Evolutionary conservation across 2,329 filamentous ascomycete genomes (phyloP).

Genomic region (Stachybotrys elegans): DNA sequence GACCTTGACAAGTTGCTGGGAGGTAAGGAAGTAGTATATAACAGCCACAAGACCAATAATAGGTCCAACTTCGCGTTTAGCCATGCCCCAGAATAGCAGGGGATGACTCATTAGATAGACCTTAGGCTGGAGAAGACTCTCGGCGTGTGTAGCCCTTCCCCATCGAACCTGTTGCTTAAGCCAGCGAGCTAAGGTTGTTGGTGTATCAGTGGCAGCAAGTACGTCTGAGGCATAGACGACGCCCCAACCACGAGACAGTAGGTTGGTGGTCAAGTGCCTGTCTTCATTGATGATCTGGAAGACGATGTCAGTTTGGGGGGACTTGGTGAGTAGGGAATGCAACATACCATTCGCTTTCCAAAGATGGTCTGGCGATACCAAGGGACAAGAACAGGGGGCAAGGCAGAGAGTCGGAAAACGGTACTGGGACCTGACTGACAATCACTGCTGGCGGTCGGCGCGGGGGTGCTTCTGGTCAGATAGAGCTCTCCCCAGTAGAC

Average conservation of each 20-base stretch:
- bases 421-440: conserved; percentile 20
- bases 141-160: conserved; percentile 18
- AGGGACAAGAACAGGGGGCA: conserved; percentile 16
- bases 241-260: conserved; percentile 19
- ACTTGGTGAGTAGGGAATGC: not conserved
- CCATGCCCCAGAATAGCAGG: conserved; percentile 17
- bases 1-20: conserved; percentile 11
- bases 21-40: conserved; percentile 16
- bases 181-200: conserved; percentile 17
- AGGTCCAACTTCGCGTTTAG: conserved; percentile 16
- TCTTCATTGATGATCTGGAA: conserved; percentile 19
- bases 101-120: conserved; percentile 18
- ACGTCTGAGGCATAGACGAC: conserved; percentile 21
- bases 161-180: conserved; percentile 19
- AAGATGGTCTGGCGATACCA: conserved; percentile 18
- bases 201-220: conserved; percentile 16
- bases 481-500: conserved; percentile 21
- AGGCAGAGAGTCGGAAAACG: conserved; percentile 14
- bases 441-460: conserved; percentile 17
- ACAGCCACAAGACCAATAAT: conserved; percentile 13
- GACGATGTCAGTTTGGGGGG: not conserved
- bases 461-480: conserved; percentile 16
- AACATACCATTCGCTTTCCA: conserved; percentile 17
- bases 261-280: conserved; percentile 18
- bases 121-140: conserved; percentile 17